Conservation (phyloP, 805 yeast species). For the Priceomyces castillae region DNA sequence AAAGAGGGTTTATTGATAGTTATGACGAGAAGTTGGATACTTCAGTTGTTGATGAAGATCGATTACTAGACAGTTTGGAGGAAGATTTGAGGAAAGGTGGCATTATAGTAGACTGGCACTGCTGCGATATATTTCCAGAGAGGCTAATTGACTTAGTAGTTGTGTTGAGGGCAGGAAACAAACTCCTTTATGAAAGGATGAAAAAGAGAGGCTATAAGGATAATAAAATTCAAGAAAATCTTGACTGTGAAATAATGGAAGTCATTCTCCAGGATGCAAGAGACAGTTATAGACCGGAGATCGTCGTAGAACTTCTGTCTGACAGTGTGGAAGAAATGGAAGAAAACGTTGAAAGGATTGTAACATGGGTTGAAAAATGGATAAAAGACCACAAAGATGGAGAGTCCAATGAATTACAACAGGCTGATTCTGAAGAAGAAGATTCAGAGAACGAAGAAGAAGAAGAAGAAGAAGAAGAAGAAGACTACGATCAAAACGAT, state of each 20-base stretch:
- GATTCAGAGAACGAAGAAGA: slow-evolving; percentile 8
- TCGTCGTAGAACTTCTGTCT: slow-evolving; percentile 77
- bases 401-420: slow-evolving; percentile 29
- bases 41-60: slow-evolving; percentile 90
- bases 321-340: slow-evolving; percentile 75
- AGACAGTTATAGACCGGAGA: slow-evolving; percentile 74
- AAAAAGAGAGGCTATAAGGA: slow-evolving; percentile 74
- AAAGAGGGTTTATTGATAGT: slow-evolving; percentile 72
- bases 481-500: slow-evolving; percentile 12
- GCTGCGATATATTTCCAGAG: slow-evolving; percentile 93
- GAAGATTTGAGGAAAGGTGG: slow-evolving; percentile 82
- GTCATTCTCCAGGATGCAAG: slow-evolving; percentile 82
- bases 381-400: slow-evolving; percentile 45
- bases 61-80: slow-evolving; percentile 76
- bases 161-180: slow-evolving; percentile 77
- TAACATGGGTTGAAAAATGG: slow-evolving; percentile 79
- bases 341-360: slow-evolving; percentile 73
- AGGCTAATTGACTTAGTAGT: slow-evolving; percentile 87
- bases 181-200: slow-evolving; percentile 70
- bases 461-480: slow-evolving; percentile 16
- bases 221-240: slow-evolving; percentile 80
- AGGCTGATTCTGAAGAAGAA: slow-evolving; percentile 12
- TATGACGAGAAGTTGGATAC: slow-evolving; percentile 84
- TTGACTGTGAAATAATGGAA: slow-evolving; percentile 97
- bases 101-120: slow-evolving; percentile 93